Percentiles rank a stretch among this genome's conserved stretches.
phyloP scores from a whole-genome alignment of 164 flowering plant genomes.

The Liriodendron chinense region DNA sequence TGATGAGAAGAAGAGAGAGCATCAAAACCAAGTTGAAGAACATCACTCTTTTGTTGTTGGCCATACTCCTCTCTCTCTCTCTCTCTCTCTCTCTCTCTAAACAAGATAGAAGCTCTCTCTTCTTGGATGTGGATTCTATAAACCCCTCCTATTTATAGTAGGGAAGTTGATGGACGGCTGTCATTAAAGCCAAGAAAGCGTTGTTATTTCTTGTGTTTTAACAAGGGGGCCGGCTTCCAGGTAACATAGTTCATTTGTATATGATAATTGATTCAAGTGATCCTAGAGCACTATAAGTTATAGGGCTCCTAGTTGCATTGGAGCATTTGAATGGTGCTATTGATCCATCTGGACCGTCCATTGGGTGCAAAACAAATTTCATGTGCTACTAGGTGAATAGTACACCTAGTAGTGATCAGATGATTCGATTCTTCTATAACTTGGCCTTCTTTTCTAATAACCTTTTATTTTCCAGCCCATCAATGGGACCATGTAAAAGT shows the following conservation, averaged over 20 bases:
- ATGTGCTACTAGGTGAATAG: not conserved
- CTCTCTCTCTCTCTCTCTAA: not conserved
- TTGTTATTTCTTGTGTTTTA: not conserved
- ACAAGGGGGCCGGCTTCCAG: not conserved
- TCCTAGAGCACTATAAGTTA: too few species aligned
- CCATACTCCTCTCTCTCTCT: not conserved
- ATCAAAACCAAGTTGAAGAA: conserved; percentile 1
- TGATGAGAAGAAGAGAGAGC: conserved; percentile 7
- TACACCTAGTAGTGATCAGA: too few species aligned
- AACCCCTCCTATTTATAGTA: not conserved
- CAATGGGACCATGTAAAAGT: too few species aligned
- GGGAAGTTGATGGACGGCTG: not conserved
- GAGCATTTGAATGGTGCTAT: not conserved
- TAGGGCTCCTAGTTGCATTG: not conserved
- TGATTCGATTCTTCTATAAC: not conserved
- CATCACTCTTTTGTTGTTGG: conserved; percentile 4
- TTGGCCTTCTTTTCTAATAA: too few species aligned
- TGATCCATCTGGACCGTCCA: not conserved
- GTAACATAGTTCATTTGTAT: too few species aligned
- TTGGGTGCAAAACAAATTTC: not conserved
- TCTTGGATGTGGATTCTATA: not conserved
- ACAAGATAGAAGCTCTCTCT: not conserved
- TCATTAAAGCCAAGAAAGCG: not conserved
- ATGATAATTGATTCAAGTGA: not conserved
- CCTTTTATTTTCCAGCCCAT: too few species aligned